Base-by-base conservation (phyloP, 2,329 filamentous ascomycete genomes). In the Trichoderma polysporum region DNA sequence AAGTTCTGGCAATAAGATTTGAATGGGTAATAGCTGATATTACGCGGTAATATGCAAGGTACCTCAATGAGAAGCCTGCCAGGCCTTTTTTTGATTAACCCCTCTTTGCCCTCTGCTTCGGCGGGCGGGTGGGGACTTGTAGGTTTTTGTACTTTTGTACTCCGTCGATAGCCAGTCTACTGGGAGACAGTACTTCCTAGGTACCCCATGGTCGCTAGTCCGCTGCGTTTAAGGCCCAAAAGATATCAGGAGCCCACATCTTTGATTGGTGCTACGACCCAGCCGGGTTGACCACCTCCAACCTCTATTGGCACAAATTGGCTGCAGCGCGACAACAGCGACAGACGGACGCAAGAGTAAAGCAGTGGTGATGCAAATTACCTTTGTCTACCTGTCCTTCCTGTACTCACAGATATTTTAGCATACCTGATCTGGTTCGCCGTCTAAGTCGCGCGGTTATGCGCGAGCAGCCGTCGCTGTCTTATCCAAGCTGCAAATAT, bases 381-480 rank as follows among this genome's bases (percentile, higher is more conserved):
- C 41, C 33, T 52, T 29, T 25, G 25, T 13, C n/a, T 29, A 15
- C 13, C 27, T 54, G 35, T 39, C 33, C 35, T 27, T 35, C 37
- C 39, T 29, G 7, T 27, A 33, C 17, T 15, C 29, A n/a, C 22
- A 25, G 27, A 27, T 10, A 13, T 8, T 35, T 35, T 12, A 10
- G 15, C 17, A 22, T 31, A 54, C 19, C 29, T 45, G 37, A 54
- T 47, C 50, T 56, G 61, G 61, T 47, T 27, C 50, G 37, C 27
- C 19, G 15, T 56, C 50, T 35, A 25, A 41, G 61, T 56, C 61
- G 61, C 50, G 61, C 61, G 61, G 50, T 64, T 47, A 33, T 64
- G 61, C 61, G 61, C 61, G 27, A 64, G 61, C 61, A 64, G 61
- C 61, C 50, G 61, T 31, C 50, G 61, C 61, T 47, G 50, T 35